These are phyloP conservation scores for Claviceps spartinae DNA, from an alignment of 2,329 filamentous ascomycete genomes.

Conservation along the genomic window DNA sequence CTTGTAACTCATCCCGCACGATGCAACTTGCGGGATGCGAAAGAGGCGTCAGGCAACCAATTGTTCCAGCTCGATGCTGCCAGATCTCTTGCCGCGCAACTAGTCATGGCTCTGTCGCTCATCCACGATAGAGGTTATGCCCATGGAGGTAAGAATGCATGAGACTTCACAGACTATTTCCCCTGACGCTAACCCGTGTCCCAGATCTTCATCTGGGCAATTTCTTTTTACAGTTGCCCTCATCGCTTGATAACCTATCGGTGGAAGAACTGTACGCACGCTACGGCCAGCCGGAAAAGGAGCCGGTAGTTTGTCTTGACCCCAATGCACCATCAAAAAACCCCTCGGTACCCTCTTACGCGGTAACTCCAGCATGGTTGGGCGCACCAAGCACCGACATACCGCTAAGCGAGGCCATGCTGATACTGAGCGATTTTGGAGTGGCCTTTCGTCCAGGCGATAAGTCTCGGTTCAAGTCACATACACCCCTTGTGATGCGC, in stretches of 20 bases:
- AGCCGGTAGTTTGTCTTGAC: not conserved
- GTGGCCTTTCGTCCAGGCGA: constrained; percentile 15
- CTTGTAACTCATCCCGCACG: constrained; percentile 13
- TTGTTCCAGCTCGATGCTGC: constrained; percentile 15
- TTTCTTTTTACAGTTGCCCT: constrained; percentile 16
- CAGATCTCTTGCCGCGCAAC: too few relatives aligned
- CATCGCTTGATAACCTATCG: constrained; percentile 12
- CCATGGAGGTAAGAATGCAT: too few relatives aligned
- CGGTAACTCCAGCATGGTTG: constrained; percentile 18
- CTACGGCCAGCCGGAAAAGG: constrained; percentile 11
- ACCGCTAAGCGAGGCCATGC: constrained; percentile 8
- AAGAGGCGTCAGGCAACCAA: not conserved
- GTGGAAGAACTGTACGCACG: constrained; percentile 14
- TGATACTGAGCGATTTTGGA: constrained; percentile 7
- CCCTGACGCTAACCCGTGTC: too few relatives aligned
- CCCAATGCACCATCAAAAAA: too few relatives aligned
- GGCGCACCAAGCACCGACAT: too few relatives aligned
- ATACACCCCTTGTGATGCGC: constrained; percentile 8
- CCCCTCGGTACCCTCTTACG: too few relatives aligned
- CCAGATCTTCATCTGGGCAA: constrained; percentile 22
- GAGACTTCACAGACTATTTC: too few relatives aligned
- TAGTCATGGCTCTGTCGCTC: too few relatives aligned
- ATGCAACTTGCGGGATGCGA: constrained; percentile 13
- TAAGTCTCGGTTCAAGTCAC: constrained; percentile 10
- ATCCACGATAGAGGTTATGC: too few relatives aligned